phyloP scores from a whole-genome alignment of 495 filamentous ascomycete genomes.

The Hypoxylon fragiforme region DNA sequence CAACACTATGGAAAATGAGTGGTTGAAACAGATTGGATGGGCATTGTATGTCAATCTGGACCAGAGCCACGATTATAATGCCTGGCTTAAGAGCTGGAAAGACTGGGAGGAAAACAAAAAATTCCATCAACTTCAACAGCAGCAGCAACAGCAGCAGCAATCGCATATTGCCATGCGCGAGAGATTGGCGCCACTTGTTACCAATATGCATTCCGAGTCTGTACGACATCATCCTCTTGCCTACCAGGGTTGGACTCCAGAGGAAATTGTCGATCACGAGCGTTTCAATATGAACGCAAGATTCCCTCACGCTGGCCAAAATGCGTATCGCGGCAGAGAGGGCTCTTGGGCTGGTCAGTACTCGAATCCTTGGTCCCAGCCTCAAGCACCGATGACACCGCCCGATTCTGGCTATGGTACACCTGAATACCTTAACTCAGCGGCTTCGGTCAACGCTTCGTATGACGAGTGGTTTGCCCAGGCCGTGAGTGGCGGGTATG shows the following conservation, averaged over 20 bases:
- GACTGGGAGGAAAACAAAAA: constrained; percentile 70
- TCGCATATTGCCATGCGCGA: constrained; percentile 47
- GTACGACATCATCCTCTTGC: constrained; percentile 39
- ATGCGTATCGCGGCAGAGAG: constrained; percentile 54
- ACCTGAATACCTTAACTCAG: constrained; percentile 53
- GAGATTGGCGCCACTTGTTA: constrained; percentile 58
- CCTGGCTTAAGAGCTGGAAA: constrained; percentile 85
- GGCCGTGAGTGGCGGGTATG: constrained; percentile 43
- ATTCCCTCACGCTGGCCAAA: constrained; percentile 46
- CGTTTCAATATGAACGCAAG: constrained; percentile 48
- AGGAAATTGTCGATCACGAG: constrained; percentile 55
- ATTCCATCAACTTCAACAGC: constrained; percentile 51
- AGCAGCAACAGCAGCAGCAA: constrained; percentile 27
- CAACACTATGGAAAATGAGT: constrained; percentile 89
- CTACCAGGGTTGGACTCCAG: constrained; percentile 57
- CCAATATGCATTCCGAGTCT: constrained; percentile 70
- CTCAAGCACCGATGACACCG: constrained; percentile 49
- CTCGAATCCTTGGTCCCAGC: constrained; percentile 38
- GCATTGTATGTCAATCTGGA: constrained; percentile 85
- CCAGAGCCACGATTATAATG: constrained; percentile 76
- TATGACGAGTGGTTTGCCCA: constrained; percentile 53
- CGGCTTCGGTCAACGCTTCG: constrained; percentile 46
- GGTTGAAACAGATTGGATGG: constrained; percentile 84
- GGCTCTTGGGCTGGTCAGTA: constrained; percentile 46
- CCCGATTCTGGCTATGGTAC: constrained; percentile 57